Evolutionary conservation across 345 rosid species (phyloP).

Genomic region (Iberis pinnata): DNA sequence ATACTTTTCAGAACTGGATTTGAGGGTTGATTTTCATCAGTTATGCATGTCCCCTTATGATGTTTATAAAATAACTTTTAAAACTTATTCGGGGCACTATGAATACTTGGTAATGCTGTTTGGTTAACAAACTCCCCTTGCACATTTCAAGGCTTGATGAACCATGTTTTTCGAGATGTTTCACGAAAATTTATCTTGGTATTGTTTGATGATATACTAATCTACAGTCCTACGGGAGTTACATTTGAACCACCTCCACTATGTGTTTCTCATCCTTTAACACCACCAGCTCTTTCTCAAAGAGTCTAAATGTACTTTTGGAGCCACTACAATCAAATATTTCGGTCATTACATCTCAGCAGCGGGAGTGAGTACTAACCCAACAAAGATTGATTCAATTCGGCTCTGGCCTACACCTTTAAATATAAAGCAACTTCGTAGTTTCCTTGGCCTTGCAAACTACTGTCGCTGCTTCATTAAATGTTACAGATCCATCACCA

Average conservation of each 20-base stretch:
- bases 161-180: too few relatives aligned
- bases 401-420: not conserved
- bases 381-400: not conserved
- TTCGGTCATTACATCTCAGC: not conserved
- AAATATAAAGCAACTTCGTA: not conserved
- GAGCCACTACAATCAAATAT: not conserved
- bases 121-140: not conserved
- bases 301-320: not conserved
- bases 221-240: not conserved
- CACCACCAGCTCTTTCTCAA: not conserved
- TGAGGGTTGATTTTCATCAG: too few relatives aligned
- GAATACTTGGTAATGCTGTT: not conserved
- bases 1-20: too few relatives aligned
- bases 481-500: not conserved
- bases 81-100: not conserved
- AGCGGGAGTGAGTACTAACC: not conserved
- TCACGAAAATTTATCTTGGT: not conserved
- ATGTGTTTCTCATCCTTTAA: too few relatives aligned
- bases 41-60: not conserved
- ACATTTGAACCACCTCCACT: not conserved
- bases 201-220: not conserved
- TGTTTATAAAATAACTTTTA: not conserved
- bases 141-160: not conserved
- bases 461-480: not conserved
- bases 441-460: not conserved